A percentile compares a stretch with the other conserved stretches of the same genome.
phyloP scores from a whole-genome alignment of 106 monocot species.

The Hemerocallis citrina region DNA sequence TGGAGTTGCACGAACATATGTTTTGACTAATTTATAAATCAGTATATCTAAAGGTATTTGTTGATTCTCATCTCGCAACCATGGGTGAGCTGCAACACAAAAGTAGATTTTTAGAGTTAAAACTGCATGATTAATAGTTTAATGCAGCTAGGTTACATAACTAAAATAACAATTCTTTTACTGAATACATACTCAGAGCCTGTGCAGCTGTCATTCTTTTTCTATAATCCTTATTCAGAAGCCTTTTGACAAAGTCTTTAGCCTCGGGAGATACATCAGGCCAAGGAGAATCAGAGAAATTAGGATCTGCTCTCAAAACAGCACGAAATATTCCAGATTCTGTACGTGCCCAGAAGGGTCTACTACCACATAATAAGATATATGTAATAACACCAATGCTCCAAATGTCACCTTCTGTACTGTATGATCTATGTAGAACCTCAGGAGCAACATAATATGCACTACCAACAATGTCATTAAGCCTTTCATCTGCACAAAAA shows the following conservation, averaged over 20 bases:
- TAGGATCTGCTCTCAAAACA: conserved; percentile 73
- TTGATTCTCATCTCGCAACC: conserved; percentile 61
- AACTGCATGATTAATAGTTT: too few species aligned
- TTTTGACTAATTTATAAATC: conserved; percentile 71
- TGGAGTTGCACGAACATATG: conserved; percentile 70
- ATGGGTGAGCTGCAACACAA: conserved; percentile 73
- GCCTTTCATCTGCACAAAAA: conserved; percentile 56
- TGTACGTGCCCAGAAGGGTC: conserved; percentile 85
- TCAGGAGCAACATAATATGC: conserved; percentile 94
- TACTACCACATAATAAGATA: conserved; percentile 79
- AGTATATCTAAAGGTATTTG: conserved; percentile 72
- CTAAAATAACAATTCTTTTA: too few species aligned
- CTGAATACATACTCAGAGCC: conserved; percentile 70
- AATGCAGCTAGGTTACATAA: too few species aligned
- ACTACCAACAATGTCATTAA: conserved; percentile 89
- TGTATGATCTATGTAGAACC: conserved; percentile 85
- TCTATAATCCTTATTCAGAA: conserved; percentile 85
- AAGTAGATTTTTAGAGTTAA: conserved; percentile 1
- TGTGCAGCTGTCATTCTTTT: conserved; percentile 98
- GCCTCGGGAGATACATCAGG: conserved; percentile 62
- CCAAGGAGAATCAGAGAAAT: conserved; percentile 73
- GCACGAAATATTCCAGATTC: conserved; percentile 88
- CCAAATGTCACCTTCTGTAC: conserved; percentile 81
- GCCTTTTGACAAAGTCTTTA: conserved; percentile 80
- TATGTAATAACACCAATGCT: conserved; percentile 91